Conservation (phyloP, 1,284 basidiomycete genomes). For the Schizopora paradoxa region DNA sequence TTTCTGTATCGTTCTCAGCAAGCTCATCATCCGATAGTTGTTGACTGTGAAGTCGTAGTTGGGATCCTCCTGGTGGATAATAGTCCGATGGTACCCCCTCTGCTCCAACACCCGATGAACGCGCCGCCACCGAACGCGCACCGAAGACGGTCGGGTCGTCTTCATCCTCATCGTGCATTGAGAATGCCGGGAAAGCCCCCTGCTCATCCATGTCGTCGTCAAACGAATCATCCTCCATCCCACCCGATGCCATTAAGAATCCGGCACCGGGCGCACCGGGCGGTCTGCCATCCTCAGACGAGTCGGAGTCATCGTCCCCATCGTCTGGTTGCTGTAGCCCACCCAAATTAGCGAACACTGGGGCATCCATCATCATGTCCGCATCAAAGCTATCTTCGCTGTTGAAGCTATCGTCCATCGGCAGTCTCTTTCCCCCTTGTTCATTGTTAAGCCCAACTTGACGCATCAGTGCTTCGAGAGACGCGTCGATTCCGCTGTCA, state of each 20-base stretch:
- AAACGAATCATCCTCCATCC: conserved; percentile 22
- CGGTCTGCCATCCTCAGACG: conserved; percentile 41
- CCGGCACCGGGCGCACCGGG: conserved; percentile 53
- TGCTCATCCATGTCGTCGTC: conserved; percentile 32
- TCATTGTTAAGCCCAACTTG: conserved; percentile 37
- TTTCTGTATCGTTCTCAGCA: conserved; percentile 26
- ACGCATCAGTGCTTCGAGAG: conserved; percentile 48
- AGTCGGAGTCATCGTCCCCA: conserved; percentile 34
- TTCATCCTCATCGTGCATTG: conserved; percentile 27
- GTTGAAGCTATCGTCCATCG: conserved; percentile 12
- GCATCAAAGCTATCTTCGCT: conserved; percentile 13
- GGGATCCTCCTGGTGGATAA: conserved; percentile 22
- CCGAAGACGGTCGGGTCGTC: conserved; percentile 66
- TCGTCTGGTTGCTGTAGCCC: conserved; percentile 22
- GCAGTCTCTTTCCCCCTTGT: conserved; percentile 20
- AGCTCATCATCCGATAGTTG: conserved; percentile 59
- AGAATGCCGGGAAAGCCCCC: conserved; percentile 4
- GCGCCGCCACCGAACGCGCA: conserved; percentile 46
- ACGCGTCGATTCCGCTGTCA: conserved; percentile 30
- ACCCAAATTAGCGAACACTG: neutral
- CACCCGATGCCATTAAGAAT: conserved; percentile 46
- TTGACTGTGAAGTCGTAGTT: conserved; percentile 51
- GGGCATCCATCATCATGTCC: conserved; percentile 6
- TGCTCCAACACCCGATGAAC: conserved; percentile 22
- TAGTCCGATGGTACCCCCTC: too few relatives aligned